Evolutionary conservation across 805 yeast species (phyloP), one percentile per base, ranked within the genome.

Genomic region (Millerozyma miso): DNA sequence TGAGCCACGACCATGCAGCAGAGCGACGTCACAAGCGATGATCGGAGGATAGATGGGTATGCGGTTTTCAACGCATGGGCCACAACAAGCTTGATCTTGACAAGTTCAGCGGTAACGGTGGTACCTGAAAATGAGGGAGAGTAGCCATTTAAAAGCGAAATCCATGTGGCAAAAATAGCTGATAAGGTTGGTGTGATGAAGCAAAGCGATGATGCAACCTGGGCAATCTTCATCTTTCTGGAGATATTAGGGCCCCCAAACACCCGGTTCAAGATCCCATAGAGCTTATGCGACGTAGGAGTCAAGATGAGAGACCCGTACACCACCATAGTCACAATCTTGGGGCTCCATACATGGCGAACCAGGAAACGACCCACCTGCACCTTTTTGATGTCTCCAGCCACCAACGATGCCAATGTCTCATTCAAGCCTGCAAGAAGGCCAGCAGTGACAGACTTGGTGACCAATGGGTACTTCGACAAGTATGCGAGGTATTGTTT

Each of bases 401-500:
- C 71, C 12, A 76, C 51, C 0, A 62, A 45, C 2, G 80, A 67
- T 0, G 87, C 83, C 13, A 81, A 67, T 32, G 73, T 60, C 54
- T 82, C 88, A 50, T 80, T 81, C 36, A 81, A 61, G 0, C 77
- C 69, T 6, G 76, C 75, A n/a, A 81, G 62, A 0, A 74, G 53
- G 0, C 78, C 83, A 1, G 81, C 72, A 0, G 87, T 81, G 15
- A 75, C 48, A 1, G 81, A 67, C 53, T 82, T 82, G 38, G 86
- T 81, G 37, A 77, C 56, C 10, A 82, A 58, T 0, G 88, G 88
- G 46, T 78, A 66, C 43, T 62, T 67, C 5, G 59, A 52, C 33
- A 81, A 56, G 29, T 63, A 60, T 2, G 51, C 41, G 19, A 76
- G 58, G 48, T 80, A 71, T 43, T 50, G 45, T 8, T 50, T 45